Conservation (phyloP, 192 early-diverging fungal genomes). For the Entomortierella lignicola region DNA sequence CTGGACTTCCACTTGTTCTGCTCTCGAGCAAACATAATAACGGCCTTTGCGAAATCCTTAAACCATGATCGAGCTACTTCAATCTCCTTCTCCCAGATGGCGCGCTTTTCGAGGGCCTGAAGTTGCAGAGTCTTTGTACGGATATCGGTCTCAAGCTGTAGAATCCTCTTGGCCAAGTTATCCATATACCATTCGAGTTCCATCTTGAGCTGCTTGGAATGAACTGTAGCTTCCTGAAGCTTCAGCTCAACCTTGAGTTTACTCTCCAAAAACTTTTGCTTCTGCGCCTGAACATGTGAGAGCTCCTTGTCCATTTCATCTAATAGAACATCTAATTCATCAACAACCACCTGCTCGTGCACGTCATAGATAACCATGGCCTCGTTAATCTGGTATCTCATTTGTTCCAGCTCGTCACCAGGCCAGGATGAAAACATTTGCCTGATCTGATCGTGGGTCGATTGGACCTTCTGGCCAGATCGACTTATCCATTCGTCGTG, state of each 20-base stretch:
- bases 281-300: slow-evolving; percentile 28
- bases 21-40: slow-evolving; percentile 44
- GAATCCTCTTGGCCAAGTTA: slow-evolving; percentile 21
- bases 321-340: slow-evolving; percentile 43
- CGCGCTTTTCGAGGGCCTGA: slow-evolving; percentile 36
- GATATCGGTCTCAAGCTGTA: slow-evolving; percentile 39
- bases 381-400: slow-evolving; percentile 19
- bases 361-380: slow-evolving; percentile 50
- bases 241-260: slow-evolving; percentile 21
- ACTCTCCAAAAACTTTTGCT: slow-evolving; percentile 16
- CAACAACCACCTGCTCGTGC: slow-evolving; percentile 44
- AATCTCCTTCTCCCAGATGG: slow-evolving; percentile 49
- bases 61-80: slow-evolving; percentile 44
- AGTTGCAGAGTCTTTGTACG: slow-evolving; percentile 28
- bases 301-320: slow-evolving; percentile 43
- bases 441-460: slow-evolving; percentile 39
- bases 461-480: slow-evolving; percentile 27
- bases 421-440: slow-evolving; percentile 53
- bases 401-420: slow-evolving; percentile 42
- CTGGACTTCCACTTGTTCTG: slow-evolving; percentile 35
- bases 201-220: slow-evolving; percentile 42
- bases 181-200: slow-evolving; percentile 37
- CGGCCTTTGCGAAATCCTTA: slow-evolving; percentile 53
- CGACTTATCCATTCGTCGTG: slow-evolving; percentile 31
- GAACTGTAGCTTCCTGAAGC: slow-evolving; percentile 18